phyloP scores from a whole-genome alignment of 306 rosid genomes.

The Lablab purpureus region DNA sequence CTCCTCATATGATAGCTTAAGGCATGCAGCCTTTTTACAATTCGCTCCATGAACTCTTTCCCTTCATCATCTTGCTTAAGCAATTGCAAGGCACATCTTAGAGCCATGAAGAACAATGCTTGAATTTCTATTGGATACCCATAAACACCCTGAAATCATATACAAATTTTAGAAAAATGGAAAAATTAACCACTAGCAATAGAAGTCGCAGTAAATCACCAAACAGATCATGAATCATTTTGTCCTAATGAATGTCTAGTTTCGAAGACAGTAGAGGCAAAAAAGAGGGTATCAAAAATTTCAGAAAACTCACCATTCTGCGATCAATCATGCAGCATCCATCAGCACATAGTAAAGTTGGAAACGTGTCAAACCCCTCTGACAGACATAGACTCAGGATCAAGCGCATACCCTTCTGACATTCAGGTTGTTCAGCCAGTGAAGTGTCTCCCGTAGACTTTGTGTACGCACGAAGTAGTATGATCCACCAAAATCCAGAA shows the following conservation, averaged over 20 bases:
- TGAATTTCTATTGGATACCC: conserved; percentile 97
- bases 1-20: conserved; percentile 86
- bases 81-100: conserved; percentile 84
- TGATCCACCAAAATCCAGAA: conserved; percentile 99
- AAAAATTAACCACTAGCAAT: conserved; percentile 11
- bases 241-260: conserved; percentile 14
- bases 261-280: conserved; percentile 12
- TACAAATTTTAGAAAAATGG: conserved; percentile 20
- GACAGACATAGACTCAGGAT: conserved; percentile 89
- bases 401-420: conserved; percentile 96
- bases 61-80: conserved; percentile 90
- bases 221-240: neutral
- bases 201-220: neutral
- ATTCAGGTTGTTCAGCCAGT: conserved; percentile 85
- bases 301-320: conserved; percentile 78
- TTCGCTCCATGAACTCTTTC: conserved; percentile 73
- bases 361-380: conserved; percentile 93
- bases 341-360: conserved; percentile 95
- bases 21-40: conserved; percentile 78
- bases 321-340: conserved; percentile 99
- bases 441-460: conserved; percentile 88
- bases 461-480: conserved; percentile 91
- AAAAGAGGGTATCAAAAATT: conserved; percentile 12
- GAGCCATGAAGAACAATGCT: conserved; percentile 95
- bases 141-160: conserved; percentile 81